Percentiles rank a stretch among this genome's conserved stretches.
Conservation (phyloP, 2,329 filamentous ascomycete species). For the Microdochium trichocladiopsis region DNA sequence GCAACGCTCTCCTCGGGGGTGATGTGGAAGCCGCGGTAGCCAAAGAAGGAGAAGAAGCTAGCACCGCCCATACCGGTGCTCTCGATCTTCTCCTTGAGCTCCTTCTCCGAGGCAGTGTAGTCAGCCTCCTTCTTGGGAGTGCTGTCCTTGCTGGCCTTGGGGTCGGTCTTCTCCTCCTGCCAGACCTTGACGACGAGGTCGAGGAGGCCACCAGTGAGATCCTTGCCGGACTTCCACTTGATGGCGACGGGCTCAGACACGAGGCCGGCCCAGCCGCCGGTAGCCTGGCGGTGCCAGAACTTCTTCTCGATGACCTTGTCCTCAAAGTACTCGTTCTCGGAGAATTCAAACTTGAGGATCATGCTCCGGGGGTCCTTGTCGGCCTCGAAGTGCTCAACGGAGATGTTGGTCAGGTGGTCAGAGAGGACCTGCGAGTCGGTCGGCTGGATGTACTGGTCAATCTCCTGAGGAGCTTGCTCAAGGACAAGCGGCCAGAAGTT, state of each 20-base stretch:
- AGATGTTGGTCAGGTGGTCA: slow-evolving; percentile 58
- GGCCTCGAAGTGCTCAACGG: slow-evolving; percentile 76
- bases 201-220: slow-evolving; percentile 75
- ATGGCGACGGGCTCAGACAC: slow-evolving; percentile 87
- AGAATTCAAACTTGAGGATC: slow-evolving; percentile 70
- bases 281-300: slow-evolving; percentile 74
- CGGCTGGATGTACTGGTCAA: slow-evolving; percentile 84
- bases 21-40: slow-evolving; percentile 65
- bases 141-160: slow-evolving; percentile 23
- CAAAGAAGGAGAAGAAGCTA: slow-evolving; percentile 89
- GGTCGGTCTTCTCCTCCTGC: slow-evolving; percentile 47
- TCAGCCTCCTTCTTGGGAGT: slow-evolving; percentile 20
- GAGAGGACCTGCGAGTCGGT: slow-evolving; percentile 69
- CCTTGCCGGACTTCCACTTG: slow-evolving; percentile 79
- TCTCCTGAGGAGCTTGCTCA: slow-evolving; percentile 75
- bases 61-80: slow-evolving; percentile 55
- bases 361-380: slow-evolving; percentile 72
- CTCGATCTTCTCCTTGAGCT: slow-evolving; percentile 48
- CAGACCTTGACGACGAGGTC: slow-evolving; percentile 65
- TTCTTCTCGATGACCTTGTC: slow-evolving; percentile 79
- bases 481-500: slow-evolving; percentile 96
- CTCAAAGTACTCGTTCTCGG: slow-evolving; percentile 74
- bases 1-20: slow-evolving; percentile 63
- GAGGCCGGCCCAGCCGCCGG: slow-evolving; percentile 64
- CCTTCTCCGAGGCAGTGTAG: slow-evolving; percentile 38